Evolutionary conservation across 2,329 filamentous ascomycete species (phyloP).

Genomic region (Gaeumannomyces tritici): DNA sequence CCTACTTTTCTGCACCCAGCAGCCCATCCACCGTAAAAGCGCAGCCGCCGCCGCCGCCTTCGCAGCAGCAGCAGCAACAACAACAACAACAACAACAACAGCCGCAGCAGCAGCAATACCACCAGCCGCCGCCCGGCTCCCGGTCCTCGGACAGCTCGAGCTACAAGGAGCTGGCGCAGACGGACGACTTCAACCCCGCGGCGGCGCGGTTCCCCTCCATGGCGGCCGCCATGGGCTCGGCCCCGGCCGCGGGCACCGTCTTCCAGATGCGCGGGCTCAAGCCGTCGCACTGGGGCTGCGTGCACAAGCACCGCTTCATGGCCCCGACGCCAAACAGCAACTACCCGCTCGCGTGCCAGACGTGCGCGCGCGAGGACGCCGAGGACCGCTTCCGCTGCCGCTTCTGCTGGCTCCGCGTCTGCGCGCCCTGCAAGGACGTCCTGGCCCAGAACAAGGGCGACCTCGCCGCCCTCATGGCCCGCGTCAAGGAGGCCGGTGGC

Average conservation of each 20-base stretch:
- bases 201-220: constrained; percentile 2
- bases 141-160: not conserved
- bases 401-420: constrained; percentile 43
- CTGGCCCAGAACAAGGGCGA: constrained; percentile 32
- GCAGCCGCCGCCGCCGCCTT: not conserved
- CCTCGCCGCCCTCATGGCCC: constrained; percentile 29
- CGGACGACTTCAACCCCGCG: constrained; percentile 3
- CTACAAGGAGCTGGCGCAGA: constrained; percentile 2
- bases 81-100: not conserved
- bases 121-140: not conserved
- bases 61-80: no score
- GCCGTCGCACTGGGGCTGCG: constrained; percentile 32
- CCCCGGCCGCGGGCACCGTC: constrained; percentile 21
- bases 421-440: constrained; percentile 32
- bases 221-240: not conserved
- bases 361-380: constrained; percentile 35
- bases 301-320: constrained; percentile 37
- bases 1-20: not conserved
- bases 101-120: not conserved
- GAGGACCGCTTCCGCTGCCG: constrained; percentile 36
- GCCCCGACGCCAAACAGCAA: constrained; percentile 34
- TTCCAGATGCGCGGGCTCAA: constrained; percentile 31
- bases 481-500: constrained; percentile 7
- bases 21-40: not conserved
- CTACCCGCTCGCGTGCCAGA: constrained; percentile 44